phyloP scores from a whole-genome alignment of 768 basidiomycete genomes.

The Leccinum broughii region DNA sequence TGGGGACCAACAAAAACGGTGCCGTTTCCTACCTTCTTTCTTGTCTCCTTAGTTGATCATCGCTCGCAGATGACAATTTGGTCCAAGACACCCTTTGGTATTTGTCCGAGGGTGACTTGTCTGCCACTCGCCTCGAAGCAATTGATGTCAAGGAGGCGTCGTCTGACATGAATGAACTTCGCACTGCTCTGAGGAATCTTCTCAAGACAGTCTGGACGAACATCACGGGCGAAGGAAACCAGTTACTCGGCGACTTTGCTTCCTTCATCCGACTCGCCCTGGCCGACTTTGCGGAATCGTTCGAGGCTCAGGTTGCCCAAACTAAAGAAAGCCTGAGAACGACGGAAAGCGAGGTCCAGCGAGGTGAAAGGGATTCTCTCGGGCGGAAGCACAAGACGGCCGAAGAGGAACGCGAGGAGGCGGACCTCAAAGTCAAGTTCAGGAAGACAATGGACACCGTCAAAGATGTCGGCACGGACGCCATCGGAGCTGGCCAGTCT shows the following conservation, averaged over 20 bases:
- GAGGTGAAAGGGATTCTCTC: conserved; percentile 56
- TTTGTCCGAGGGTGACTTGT: conserved; percentile 54
- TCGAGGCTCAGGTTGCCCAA: conserved; percentile 51
- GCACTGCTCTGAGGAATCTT: conserved; percentile 49
- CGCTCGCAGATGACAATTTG: conserved; percentile 54
- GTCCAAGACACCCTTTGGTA: conserved; percentile 57
- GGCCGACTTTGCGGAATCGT: conserved; percentile 62
- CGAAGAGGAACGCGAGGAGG: conserved; percentile 40
- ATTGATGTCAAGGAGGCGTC: conserved; percentile 45
- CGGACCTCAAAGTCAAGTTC: conserved; percentile 55
- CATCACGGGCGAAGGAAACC: conserved; percentile 51
- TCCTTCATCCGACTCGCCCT: conserved; percentile 65
- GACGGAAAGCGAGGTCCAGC: conserved; percentile 58
- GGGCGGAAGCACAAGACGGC: conserved; percentile 54
- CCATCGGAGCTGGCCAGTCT: conserved; percentile 54
- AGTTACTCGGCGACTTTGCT: conserved; percentile 59
- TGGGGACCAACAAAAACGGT: conserved; percentile 62
- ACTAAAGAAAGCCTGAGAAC: conserved; percentile 55
- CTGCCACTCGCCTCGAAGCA: conserved; percentile 36
- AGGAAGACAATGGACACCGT: conserved; percentile 68
- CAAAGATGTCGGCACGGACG: conserved; percentile 55
- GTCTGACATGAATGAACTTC: conserved; percentile 50
- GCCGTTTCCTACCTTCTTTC: background rate
- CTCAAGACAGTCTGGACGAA: conserved; percentile 55
- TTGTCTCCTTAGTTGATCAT: background rate